These are phyloP conservation scores for Kwoniella mangroviensis DNA, from an alignment of 768 basidiomycete genomes.

Conservation along the genomic window DNA sequence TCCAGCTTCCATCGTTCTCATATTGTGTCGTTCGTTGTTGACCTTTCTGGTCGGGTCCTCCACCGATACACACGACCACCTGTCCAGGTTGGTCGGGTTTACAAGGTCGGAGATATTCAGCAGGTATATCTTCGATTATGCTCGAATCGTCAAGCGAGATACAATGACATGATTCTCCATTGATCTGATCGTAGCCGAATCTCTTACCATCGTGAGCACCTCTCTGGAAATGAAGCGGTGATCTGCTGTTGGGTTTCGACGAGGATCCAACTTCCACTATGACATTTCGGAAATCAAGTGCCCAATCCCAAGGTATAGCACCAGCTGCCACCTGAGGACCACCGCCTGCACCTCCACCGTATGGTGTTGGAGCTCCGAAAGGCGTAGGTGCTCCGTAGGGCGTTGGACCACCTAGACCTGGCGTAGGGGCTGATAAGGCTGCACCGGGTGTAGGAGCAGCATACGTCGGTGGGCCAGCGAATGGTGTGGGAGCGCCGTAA, in stretches of 20 bases:
- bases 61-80: conserved; percentile 40
- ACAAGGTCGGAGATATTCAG: conserved; percentile 49
- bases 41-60: conserved; percentile 35
- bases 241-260: conserved; percentile 28
- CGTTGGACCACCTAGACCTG: conserved; percentile 50
- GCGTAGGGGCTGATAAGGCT: conserved; percentile 59
- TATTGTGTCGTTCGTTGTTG: conserved; percentile 46
- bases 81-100: conserved; percentile 46
- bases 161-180: conserved; percentile 33
- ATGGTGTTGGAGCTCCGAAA: conserved; percentile 50
- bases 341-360: conserved; percentile 27
- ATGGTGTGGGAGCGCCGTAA: conserved; percentile 52
- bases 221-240: conserved; percentile 49
- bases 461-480: conserved; percentile 34
- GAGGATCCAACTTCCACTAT: conserved; percentile 51
- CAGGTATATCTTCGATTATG: conserved; percentile 42
- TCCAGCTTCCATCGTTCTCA: conserved; percentile 52
- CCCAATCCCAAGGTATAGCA: conserved; percentile 49
- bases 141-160: conserved; percentile 33
- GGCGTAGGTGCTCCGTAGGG: conserved; percentile 50
- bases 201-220: conserved; percentile 43
- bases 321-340: conserved; percentile 22
- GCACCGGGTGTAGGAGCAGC: conserved; percentile 60
- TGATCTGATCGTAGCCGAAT: conserved; percentile 39
- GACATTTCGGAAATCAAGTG: conserved; percentile 51